These are phyloP conservation scores for Microbotryomycetes sp. DNA, from an alignment of 1,284 basidiomycete genomes.

Conservation along the genomic window DNA sequence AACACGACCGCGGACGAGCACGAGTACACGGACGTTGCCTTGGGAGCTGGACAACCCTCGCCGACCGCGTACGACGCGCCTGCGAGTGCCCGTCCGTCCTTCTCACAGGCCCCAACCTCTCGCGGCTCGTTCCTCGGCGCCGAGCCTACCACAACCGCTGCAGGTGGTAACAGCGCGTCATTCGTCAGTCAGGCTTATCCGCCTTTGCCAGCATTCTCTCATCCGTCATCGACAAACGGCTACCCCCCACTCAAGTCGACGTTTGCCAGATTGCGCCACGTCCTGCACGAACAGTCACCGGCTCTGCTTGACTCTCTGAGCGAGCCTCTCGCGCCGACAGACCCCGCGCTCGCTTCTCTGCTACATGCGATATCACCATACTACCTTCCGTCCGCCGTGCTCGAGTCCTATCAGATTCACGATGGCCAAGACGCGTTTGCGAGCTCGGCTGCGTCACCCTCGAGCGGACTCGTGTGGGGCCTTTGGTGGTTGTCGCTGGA, in stretches of 20 bases:
- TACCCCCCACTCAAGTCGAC: conserved; percentile 26
- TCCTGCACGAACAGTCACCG: conserved; percentile 28
- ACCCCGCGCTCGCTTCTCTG: conserved; percentile 13
- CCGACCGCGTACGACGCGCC: not conserved
- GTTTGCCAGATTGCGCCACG: conserved; percentile 21
- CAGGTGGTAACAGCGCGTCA: not conserved
- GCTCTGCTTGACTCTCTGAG: conserved; percentile 33
- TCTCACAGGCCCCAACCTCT: not conserved
- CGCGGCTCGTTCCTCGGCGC: not conserved
- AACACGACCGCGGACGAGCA: too few relatives aligned
- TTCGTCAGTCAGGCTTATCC: conserved; percentile 5
- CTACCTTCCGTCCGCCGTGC: conserved; percentile 32
- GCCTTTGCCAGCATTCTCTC: conserved; percentile 23
- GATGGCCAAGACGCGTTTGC: conserved; percentile 36
- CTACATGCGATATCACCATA: conserved; percentile 27
- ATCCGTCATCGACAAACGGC: conserved; percentile 6
- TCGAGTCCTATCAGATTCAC: conserved; percentile 34
- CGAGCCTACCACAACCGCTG: not conserved
- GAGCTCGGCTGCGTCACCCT: conserved; percentile 13
- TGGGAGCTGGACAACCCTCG: not conserved
- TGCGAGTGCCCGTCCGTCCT: not conserved
- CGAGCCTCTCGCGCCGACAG: conserved; percentile 3
- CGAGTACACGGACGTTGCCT: not conserved
- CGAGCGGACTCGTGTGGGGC: conserved; percentile 34
- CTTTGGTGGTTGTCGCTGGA: conserved; percentile 54